Evolutionary conservation across 768 basidiomycete genomes (phyloP), one percentile per base, ranked within the genome.

Genomic region (Psilocybe cubensis): DNA sequence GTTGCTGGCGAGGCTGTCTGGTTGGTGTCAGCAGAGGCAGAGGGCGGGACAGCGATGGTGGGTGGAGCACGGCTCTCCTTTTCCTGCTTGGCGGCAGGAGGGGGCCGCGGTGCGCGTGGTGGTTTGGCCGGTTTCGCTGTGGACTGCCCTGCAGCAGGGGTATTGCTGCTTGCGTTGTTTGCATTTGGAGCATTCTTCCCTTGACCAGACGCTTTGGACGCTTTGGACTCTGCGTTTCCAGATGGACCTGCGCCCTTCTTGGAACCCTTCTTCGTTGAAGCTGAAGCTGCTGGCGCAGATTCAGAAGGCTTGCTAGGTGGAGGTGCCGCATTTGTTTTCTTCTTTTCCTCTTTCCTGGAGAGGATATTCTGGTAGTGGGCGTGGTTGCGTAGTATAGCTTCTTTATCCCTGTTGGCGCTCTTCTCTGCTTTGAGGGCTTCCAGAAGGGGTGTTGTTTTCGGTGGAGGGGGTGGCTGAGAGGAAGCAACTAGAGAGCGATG

Each of bases 371-470:
- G 69, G 33, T 89, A 88, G 67, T 89, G 90, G 0, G 84, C 81
- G 35, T 92, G 89, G 54, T 85, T 89, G 35, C 88, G 84, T 28
- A 86, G 74, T 56, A 88, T 91, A 25, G 84, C 75, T 63, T 88
- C 87, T 66, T 86, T 92, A 68, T 90, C 91, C 64, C 83, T 87
- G 64, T 85, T 83, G 0, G 84, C 82, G 5, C 80, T 79, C 67
- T 88, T 91, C 70, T 93, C 89, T 0, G 92, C 91, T 62, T 94
- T 92, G 60, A 98, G 86, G 1, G 95, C 93, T 68, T 96, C 96
- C 45, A 99, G 85, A 20, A 98, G 83, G 0, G 96, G 96, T 0
- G 96, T 97, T 0, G 91, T 89, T 61, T 88, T 95, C 1, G 92
- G 91, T 42, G 75, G 79, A 1, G 83, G 76, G 0, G 81, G 73